phyloP scores from a whole-genome alignment of 345 rosid genomes.

The Anacardium occidentale region DNA sequence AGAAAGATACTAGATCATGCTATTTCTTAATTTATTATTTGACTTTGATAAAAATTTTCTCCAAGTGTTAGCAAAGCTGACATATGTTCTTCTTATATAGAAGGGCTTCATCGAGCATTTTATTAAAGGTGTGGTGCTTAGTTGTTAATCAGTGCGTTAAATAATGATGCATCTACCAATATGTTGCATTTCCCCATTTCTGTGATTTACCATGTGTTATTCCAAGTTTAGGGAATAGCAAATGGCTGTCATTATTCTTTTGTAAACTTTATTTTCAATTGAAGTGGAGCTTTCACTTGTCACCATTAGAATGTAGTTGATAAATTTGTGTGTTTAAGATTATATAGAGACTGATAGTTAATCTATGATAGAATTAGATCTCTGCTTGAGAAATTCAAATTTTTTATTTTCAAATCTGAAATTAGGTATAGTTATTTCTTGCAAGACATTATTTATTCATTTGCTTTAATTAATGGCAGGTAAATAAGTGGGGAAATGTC shows the following conservation, averaged over 20 bases:
- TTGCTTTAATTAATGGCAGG: slow-evolving; percentile 48
- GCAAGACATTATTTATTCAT: slow-evolving; percentile 18
- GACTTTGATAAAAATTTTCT: no score
- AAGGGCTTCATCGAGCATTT: neutral
- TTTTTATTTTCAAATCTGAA: neutral
- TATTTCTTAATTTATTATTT: no score
- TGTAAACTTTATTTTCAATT: neutral
- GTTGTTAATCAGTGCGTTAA: neutral
- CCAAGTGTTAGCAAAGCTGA: no score
- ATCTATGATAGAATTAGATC: neutral
- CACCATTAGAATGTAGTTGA: neutral
- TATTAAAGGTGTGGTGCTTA: neutral
- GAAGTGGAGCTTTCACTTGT: neutral
- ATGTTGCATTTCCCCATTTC: neutral
- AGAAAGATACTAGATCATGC: no score
- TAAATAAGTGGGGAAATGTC: slow-evolving; percentile 90
- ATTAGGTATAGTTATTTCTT: neutral
- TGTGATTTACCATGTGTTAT: neutral
- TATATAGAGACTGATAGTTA: no score
- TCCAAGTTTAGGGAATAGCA: neutral
- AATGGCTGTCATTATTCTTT: neutral
- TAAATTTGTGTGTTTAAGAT: neutral
- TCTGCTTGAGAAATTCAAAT: neutral
- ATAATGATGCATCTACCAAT: neutral
- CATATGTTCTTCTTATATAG: neutral